Evolutionary conservation across 768 basidiomycete genomes (phyloP).

Genomic region (Mrakia gelida): DNA sequence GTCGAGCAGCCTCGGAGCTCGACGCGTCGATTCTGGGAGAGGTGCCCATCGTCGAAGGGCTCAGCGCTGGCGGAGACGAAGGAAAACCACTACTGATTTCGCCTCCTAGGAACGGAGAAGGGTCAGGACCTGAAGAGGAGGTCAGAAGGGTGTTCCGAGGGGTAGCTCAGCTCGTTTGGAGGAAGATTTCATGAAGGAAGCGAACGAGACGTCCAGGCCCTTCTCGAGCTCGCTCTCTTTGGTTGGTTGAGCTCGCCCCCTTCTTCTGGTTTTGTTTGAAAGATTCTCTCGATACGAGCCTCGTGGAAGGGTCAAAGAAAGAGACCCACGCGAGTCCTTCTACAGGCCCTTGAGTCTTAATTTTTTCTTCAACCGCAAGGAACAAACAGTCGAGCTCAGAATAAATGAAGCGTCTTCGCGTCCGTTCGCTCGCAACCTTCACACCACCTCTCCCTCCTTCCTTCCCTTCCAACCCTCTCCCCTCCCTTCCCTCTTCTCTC

Average conservation of each 20-base stretch:
- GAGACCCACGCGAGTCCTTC: too few relatives aligned
- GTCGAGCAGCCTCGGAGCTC: conserved; percentile 56
- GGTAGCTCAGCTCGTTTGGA: conserved; percentile 37
- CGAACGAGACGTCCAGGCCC: too few relatives aligned
- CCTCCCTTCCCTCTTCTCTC: neutral
- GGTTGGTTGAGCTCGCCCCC: too few relatives aligned
- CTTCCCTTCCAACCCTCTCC: neutral
- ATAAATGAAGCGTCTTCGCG: too few relatives aligned
- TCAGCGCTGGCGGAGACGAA: conserved; percentile 67
- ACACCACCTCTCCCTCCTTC: neutral
- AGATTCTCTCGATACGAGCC: too few relatives aligned
- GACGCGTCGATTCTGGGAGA: conserved; percentile 67
- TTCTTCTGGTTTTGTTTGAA: too few relatives aligned
- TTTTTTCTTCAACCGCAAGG: too few relatives aligned
- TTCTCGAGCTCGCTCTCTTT: too few relatives aligned
- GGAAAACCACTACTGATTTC: conserved; percentile 51
- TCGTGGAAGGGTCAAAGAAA: too few relatives aligned
- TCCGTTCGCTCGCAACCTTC: too few relatives aligned
- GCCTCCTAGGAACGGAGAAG: neutral
- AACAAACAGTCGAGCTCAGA: too few relatives aligned
- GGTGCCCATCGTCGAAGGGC: conserved; percentile 69
- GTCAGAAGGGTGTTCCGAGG: conserved; percentile 41
- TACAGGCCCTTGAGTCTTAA: too few relatives aligned
- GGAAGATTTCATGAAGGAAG: conserved; percentile 4
- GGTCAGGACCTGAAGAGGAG: conserved; percentile 36